phyloP scores from a whole-genome alignment of 768 basidiomycete genomes.

The Pholiota conissans region DNA sequence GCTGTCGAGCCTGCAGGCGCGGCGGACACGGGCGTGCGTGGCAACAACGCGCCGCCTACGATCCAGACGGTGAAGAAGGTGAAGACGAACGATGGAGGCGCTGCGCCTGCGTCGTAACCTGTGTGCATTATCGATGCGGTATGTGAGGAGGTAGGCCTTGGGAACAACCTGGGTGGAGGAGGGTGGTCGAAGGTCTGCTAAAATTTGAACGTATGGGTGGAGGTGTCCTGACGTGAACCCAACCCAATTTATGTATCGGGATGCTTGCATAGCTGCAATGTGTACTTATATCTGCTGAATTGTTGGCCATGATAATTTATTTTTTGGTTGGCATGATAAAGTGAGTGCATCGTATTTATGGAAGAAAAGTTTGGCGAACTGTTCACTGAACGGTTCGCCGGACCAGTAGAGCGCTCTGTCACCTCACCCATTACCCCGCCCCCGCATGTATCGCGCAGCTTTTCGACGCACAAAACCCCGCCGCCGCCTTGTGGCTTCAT shows the following conservation, averaged over 20 bases:
- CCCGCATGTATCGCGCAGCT: no score
- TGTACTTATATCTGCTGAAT: background rate
- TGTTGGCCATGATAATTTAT: background rate
- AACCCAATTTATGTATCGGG: background rate
- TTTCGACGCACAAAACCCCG: no score
- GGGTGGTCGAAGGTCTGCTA: background rate
- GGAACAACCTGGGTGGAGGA: background rate
- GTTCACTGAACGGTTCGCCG: no score
- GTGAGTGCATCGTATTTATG: no score
- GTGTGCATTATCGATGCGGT: no score
- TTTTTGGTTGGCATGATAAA: background rate
- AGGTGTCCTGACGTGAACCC: background rate
- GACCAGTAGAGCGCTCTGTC: no score
- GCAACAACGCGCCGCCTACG: slow-evolving; percentile 56
- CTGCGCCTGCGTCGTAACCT: slow-evolving; percentile 18
- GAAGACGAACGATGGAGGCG: slow-evolving; percentile 37
- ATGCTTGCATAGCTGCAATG: background rate
- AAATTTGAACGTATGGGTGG: background rate
- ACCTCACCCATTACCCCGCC: no score
- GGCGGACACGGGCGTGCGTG: slow-evolving; percentile 64
- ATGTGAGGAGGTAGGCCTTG: background rate
- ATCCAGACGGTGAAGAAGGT: slow-evolving; percentile 43
- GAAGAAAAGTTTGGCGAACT: no score
- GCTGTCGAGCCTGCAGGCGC: slow-evolving; percentile 79
- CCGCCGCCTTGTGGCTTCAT: no score